Evolutionary conservation across 306 rosid species (phyloP).

Genomic region (Glycine soja): DNA sequence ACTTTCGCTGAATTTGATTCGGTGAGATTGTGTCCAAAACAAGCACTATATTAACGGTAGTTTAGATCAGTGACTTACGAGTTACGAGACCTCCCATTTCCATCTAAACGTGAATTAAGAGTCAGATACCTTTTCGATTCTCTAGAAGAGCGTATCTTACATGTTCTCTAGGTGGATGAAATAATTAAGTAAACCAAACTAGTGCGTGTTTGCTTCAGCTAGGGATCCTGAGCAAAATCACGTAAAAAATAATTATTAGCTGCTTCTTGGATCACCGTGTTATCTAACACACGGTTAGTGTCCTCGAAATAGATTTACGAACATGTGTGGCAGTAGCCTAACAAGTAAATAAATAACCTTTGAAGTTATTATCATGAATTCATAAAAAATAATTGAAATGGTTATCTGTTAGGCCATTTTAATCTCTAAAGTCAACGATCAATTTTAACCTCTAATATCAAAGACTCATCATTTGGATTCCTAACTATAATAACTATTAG

Average conservation of each 20-base stretch:
- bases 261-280: background rate
- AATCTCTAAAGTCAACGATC: background rate
- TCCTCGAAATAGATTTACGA: background rate
- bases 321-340: background rate
- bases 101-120: background rate
- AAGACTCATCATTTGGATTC: background rate
- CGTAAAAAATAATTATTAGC: too few species aligned
- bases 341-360: background rate
- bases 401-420: too few species aligned
- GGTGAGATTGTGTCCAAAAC: slow-evolving; percentile 22
- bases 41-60: background rate
- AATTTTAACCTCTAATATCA: too few species aligned
- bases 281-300: background rate
- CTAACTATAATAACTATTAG: background rate
- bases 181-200: too few species aligned
- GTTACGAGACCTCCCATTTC: too few species aligned
- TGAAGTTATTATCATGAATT: background rate
- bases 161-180: too few species aligned
- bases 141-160: too few species aligned
- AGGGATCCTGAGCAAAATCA: background rate
- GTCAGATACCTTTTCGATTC: background rate
- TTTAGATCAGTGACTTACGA: too few species aligned
- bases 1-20: slow-evolving; percentile 33
- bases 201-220: too few species aligned
- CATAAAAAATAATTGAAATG: background rate